Evolutionary conservation across 2,329 filamentous ascomycete species (phyloP).

Genomic region (Blastomyces parvus): DNA sequence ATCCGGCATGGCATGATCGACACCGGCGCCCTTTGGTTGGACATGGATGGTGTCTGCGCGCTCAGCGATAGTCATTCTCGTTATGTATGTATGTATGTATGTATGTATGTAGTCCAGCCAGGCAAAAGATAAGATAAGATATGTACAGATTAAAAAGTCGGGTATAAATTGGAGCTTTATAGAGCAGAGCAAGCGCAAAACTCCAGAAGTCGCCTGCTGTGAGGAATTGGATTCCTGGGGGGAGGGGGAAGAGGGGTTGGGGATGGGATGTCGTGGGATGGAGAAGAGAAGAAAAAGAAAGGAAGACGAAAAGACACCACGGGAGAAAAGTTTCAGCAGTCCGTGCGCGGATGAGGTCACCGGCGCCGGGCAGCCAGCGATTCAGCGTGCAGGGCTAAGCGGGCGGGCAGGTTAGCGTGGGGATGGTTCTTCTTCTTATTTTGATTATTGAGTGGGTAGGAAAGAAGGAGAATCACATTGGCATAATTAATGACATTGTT

Average conservation of each 20-base stretch:
- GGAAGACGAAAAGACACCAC: no score
- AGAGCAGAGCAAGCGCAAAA: constrained; percentile 45
- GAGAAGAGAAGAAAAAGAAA: constrained; percentile 13
- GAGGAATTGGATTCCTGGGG: constrained; percentile 3
- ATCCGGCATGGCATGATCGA: constrained; percentile 6
- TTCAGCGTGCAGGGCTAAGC: no score
- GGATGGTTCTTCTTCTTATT: no score
- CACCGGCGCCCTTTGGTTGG: constrained; percentile 17
- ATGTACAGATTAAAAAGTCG: constrained; percentile 5
- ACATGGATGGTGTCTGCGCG: constrained; percentile 21
- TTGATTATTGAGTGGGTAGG: no score
- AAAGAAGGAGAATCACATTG: no score
- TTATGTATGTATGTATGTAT: no score
- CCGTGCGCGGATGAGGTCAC: no score
- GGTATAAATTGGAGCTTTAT: constrained; percentile 39
- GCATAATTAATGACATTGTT: no score
- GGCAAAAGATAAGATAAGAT: not conserved
- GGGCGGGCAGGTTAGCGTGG: no score
- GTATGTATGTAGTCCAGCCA: not conserved
- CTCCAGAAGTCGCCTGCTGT: constrained; percentile 45
- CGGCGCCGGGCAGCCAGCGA: no score
- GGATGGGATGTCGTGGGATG: constrained; percentile 11
- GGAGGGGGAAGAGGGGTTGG: constrained; percentile 7
- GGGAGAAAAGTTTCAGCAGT: no score
- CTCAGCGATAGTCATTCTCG: constrained; percentile 22